phyloP scores from a whole-genome alignment of 345 rosid species.

The Eucalyptus cladocalyx region DNA sequence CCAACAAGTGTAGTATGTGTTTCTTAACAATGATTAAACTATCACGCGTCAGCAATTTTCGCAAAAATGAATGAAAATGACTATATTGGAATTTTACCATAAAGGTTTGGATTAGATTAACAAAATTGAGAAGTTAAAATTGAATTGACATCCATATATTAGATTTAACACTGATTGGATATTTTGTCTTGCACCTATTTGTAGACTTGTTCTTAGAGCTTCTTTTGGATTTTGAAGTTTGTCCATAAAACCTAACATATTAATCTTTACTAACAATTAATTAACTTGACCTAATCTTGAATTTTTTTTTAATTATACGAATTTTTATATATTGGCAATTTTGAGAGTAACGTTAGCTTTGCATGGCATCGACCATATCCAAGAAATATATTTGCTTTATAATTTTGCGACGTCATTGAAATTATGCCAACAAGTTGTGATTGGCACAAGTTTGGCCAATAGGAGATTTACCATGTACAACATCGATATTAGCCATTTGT shows the following conservation, averaged over 20 bases:
- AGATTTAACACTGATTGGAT: background rate
- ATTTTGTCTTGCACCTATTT: background rate
- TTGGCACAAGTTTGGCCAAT: background rate
- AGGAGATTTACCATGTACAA: background rate
- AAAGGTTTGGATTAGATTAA: background rate
- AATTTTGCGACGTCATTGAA: too few species aligned
- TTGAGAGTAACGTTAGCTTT: background rate
- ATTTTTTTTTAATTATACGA: background rate
- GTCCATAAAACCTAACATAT: background rate
- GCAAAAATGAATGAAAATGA: fast-evolving
- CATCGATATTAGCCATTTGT: background rate
- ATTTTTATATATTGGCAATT: background rate
- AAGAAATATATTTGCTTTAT: background rate
- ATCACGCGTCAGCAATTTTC: fast-evolving
- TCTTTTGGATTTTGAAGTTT: background rate
- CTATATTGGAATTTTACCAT: fast-evolving
- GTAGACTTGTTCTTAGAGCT: background rate
- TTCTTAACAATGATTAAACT: background rate
- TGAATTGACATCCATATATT: background rate
- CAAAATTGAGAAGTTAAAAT: background rate
- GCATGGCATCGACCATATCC: background rate
- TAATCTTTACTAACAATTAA: background rate
- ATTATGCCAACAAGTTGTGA: background rate
- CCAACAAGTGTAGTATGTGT: too few species aligned
- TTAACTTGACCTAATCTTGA: background rate